A percentile compares a stretch with the other conserved stretches of the same genome.
These are phyloP conservation scores for Hirsutella minnesotensis DNA, from an alignment of 2,329 filamentous ascomycete species.

Conservation along the genomic window DNA sequence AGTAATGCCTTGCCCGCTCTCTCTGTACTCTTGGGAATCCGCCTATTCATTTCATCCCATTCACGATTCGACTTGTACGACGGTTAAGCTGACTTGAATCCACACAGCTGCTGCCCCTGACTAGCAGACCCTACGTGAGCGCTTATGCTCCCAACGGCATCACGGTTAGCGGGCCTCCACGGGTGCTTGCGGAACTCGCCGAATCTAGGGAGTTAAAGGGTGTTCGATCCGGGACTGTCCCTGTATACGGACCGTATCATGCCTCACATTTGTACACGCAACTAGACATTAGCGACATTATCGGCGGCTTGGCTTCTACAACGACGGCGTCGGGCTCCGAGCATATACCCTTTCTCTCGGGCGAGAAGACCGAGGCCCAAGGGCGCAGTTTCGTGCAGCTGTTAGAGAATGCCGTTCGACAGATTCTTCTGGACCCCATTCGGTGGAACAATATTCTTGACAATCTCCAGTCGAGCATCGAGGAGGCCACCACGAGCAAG, in stretches of 20 bases:
- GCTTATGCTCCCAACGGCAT: conserved; percentile 3
- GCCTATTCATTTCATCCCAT: no score
- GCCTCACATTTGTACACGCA: conserved; percentile 3
- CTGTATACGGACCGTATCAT: conserved; percentile 4
- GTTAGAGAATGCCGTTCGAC: not conserved
- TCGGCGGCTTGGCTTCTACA: not conserved
- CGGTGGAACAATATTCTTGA: conserved; percentile 1
- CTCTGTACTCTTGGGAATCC: no score
- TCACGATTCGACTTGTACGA: no score
- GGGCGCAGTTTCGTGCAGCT: conserved; percentile 2
- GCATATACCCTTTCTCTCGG: not conserved
- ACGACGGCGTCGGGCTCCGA: not conserved
- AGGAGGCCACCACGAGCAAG: not conserved
- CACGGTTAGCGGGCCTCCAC: conserved; percentile 4
- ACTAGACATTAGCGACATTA: not conserved
- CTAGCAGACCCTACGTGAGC: conserved; percentile 3
- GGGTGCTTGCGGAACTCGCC: conserved; percentile 1
- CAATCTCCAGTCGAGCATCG: not conserved
- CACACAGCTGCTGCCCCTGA: conserved; percentile 2
- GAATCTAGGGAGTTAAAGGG: conserved; percentile 1
- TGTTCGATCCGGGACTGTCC: conserved; percentile 1
- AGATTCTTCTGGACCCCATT: conserved; percentile 3
- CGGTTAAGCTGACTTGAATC: no score
- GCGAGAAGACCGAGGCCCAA: not conserved
- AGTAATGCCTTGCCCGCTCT: not conserved